Conservation (phyloP, 768 basidiomycete genomes). For the Naematelia aurantialba region DNA sequence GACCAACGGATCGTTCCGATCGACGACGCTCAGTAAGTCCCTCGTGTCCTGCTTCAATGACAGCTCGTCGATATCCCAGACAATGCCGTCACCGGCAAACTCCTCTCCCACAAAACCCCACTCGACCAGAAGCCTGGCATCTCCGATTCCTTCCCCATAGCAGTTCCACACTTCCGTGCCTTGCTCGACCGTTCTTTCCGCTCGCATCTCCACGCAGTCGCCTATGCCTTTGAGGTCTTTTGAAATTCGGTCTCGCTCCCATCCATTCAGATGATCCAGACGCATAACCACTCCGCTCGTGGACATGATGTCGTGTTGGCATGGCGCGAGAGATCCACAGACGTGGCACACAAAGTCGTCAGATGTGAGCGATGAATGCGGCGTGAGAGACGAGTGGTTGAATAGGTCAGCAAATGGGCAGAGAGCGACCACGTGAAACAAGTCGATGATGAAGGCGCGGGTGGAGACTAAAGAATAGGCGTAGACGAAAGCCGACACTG, state of each 20-base stretch:
- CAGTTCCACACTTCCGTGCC: constrained; percentile 20
- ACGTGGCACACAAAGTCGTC: constrained; percentile 17
- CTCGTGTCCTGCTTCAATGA: neutral
- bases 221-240: neutral
- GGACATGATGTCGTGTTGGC: constrained; percentile 10
- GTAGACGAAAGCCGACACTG: constrained; percentile 53
- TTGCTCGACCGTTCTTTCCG: constrained; percentile 4
- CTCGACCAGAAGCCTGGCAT: constrained; percentile 23
- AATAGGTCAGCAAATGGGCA: constrained; percentile 75
- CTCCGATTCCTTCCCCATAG: constrained; percentile 16
- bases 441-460: constrained; percentile 77
- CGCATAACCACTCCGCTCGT: neutral
- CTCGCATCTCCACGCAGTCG: constrained; percentile 21
- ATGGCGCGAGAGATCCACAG: constrained; percentile 16
- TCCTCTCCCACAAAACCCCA: constrained; percentile 24
- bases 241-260: neutral
- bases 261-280: constrained; percentile 6
- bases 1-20: neutral
- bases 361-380: constrained; percentile 20
- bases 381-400: constrained; percentile 31
- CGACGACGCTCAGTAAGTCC: neutral
- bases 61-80: constrained; percentile 8
- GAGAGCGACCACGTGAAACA: constrained; percentile 74
- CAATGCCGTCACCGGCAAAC: constrained; percentile 10
- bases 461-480: constrained; percentile 71